Base-by-base conservation (phyloP, 495 filamentous ascomycete genomes). In the Hypoxylon crocopeplum region DNA sequence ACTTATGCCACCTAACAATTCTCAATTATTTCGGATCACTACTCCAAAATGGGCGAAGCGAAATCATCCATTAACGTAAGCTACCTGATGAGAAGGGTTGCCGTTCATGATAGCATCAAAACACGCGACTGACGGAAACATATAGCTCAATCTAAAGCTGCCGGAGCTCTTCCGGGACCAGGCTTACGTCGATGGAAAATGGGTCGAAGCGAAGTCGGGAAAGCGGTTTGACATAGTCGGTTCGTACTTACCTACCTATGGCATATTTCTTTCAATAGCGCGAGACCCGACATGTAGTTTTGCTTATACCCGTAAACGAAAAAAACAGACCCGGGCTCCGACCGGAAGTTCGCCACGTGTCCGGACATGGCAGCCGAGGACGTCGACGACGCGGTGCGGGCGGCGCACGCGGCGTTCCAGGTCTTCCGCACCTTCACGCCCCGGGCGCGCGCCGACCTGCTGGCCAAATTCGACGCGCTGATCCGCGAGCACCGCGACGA, bases 181-280 rank as follows among this genome's bases (percentile, higher is more conserved):
- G 55, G 84, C 84, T 6, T 84, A 82, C 47, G 74, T 89, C 30
- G 73, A 82, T 47, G 80, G 86, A 32, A 60, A 86, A 69, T 89
- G 86, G 87, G 72, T 85, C 15, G 77, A 79, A 48, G 77, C 85
- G 5, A 84, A 82, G 67, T 86, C 79, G 13, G 84, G 84, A 15
- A 77, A 84, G 53, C 77, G 83, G 17, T 90, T 90, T 52, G 86
- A 89, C 60, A 81, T 90, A 19, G 68, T 87, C 16, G 84, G 85
- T 86, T 71, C 40, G 74, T 56, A n/a, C n/a, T n/a, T n/a, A n/a
- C n/a, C n/a, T n/a, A n/a, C n/a, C n/a, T n/a, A n/a, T n/a, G n/a
- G n/a, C n/a, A n/a, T n/a, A n/a, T n/a, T n/a, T n/a, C n/a, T n/a
- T n/a, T n/a, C n/a, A n/a, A n/a, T n/a, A n/a, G n/a, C n/a, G n/a